Evolutionary conservation across 2,329 filamentous ascomycete genomes (phyloP), one percentile per base, ranked within the genome.

Genomic region (Fusarium hainanense): DNA sequence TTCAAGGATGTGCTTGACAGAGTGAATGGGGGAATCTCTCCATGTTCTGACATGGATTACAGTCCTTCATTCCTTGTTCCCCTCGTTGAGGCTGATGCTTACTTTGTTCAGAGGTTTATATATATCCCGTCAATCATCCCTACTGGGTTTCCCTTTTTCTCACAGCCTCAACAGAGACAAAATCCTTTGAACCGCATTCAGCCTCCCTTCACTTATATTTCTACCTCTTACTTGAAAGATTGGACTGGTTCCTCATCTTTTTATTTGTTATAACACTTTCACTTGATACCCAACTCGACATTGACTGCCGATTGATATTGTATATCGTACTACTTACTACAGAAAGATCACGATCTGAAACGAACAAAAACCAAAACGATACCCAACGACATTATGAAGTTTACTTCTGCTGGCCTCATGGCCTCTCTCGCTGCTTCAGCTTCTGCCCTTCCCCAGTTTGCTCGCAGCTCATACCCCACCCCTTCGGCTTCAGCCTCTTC

Each of bases 331-430:
- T 21, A 21, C 21, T 21, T 21, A 21, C 21, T 62, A 48, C 23
- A 27, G 12, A 50, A 37, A 23, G 20, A 34, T 50, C 47, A 50
- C 30, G 48, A 27, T 37, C 30, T 50, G 48, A 37, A 37, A 50
- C 48, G 48, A 50, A 37, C 14, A 57, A 57, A 43, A 43, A 11
- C 41, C 13, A 25, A 21, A 43, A 70, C 68, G 16, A 58, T 34
- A 66, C 40, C 28, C 40, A 47, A 34, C 20, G 21, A 40, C 55
- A 58, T 41, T 14, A 74, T 74, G 72, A 74, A 74, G 66, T 70
- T 69, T 51, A 58, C 70, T 34, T 28, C 56, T 18, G 42, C 70
- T 34, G 54, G 72, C 69, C 68, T 74, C 41, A 52, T 68, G 58
- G 70, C 72, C 44, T 42, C 63, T 20, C 62, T 74, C 37, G 52